Evolutionary conservation across 495 filamentous ascomycete genomes (phyloP).

Genomic region (Penicillium daleae): DNA sequence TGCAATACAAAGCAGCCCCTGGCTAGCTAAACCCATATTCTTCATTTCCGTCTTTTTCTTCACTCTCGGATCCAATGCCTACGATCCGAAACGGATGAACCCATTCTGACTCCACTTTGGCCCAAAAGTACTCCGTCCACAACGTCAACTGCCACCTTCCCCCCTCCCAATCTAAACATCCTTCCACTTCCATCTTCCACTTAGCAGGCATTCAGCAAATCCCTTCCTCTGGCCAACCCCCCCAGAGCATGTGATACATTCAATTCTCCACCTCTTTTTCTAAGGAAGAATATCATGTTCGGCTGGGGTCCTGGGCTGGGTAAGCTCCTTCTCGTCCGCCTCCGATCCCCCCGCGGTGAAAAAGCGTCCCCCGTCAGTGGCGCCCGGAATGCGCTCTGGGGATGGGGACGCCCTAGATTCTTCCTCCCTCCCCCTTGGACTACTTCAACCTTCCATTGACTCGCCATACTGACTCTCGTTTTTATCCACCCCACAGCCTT

Average conservation of each 20-base stretch:
- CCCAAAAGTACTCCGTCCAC: not conserved
- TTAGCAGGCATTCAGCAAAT: not conserved
- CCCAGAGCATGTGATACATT: slow-evolving; percentile 23
- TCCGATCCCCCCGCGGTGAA: not conserved
- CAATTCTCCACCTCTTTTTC: not conserved
- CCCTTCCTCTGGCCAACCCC: slow-evolving; percentile 10
- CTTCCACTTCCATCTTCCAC: not conserved
- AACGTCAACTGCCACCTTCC: not conserved
- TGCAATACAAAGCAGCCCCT: not conserved
- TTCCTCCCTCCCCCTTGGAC: not conserved
- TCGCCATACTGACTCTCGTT: not conserved
- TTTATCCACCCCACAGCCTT: slow-evolving; percentile 26
- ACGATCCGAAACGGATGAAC: not conserved
- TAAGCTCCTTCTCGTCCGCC: slow-evolving; percentile 23
- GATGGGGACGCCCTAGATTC: slow-evolving; percentile 1
- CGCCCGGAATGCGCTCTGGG: slow-evolving; percentile 8
- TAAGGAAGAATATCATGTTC: slow-evolving; percentile 37
- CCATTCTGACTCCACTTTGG: not conserved
- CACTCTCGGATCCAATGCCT: not conserved
- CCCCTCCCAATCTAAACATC: not conserved
- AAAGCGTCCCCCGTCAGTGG: slow-evolving; percentile 14
- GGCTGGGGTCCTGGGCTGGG: slow-evolving; percentile 44
- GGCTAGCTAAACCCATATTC: not conserved
- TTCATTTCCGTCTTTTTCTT: not conserved
- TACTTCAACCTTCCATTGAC: not conserved